Base-by-base conservation (phyloP, 2,329 filamentous ascomycete genomes). In the Cladosporium oxysporum region DNA sequence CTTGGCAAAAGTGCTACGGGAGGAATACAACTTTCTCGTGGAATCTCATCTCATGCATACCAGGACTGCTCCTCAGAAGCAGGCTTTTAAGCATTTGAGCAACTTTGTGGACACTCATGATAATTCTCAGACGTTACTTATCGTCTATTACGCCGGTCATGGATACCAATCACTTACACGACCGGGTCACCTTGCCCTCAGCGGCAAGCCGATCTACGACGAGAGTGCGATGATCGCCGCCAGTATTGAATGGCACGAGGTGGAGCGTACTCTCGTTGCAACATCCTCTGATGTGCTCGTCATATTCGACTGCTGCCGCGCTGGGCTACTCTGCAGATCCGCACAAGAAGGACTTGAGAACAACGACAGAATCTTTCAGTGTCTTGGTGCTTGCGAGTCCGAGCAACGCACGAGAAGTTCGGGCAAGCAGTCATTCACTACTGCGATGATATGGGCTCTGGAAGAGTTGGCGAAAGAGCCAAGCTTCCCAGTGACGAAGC, bases 111-210 rank as follows among this genome's bases (percentile, higher is more conserved):
- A 47, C 14, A 57, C 65, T 7, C 60, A 74, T 44, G 68, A 74
- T 47, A 62, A 61, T 12, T 66, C 66, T 5, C 59, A 66, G 10
- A 71, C 70, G 12, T 52, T 76, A 16, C 58, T 76, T 3, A 70
- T 76, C 11, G 69, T 76, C 1, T 75, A 76, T 52, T 76, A 75
- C 65, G 74, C 72, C 21, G 74, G 73, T 5, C 74, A 76, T 66
- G 74, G 73, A 1, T 52, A 16, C 12, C 5, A 26, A 12, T 52
- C n/a, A 26, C 11, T 23, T 7, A 52, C 12, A 16, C 12, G 14
- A 26, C 21, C 23, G 5, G 26, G 23, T 12, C 23, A 16, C 23
- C 23, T 52, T 6, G 23, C 23, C 11, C 23, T 52, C n/a, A 52
- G 49, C 23, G 49, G 49, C 49, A 52, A 26, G 26, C 23, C 21